Evolutionary conservation across 2,329 filamentous ascomycete species (phyloP).

Genomic region (Epichloe elymi): DNA sequence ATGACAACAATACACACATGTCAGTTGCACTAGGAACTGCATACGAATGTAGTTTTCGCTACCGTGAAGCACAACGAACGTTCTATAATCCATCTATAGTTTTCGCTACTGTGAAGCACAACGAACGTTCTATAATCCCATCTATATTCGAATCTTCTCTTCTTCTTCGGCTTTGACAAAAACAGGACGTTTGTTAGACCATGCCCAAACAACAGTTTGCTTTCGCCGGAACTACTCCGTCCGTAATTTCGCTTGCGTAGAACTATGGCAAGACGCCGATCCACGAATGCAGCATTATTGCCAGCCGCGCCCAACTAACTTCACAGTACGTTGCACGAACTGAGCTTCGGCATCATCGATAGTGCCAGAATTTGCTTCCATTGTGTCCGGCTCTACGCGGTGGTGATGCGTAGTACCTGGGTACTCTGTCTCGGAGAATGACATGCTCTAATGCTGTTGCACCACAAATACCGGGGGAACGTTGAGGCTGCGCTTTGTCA

Average conservation of each 20-base stretch:
- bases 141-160: no score
- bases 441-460: background rate
- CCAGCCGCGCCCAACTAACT: no score
- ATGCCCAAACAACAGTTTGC: background rate
- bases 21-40: no score
- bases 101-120: no score
- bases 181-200: background rate
- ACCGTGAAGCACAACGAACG: no score
- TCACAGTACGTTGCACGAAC: no score
- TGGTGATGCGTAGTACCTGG: background rate
- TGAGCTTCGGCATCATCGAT: background rate
- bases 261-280: background rate
- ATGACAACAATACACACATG: no score
- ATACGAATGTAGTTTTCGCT: no score
- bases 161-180: no score
- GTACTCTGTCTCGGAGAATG: background rate
- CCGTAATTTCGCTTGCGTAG: background rate
- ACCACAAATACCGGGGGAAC: background rate
- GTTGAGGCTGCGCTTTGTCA: background rate
- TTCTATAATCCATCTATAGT: no score
- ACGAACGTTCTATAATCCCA: no score
- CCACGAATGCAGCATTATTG: no score
- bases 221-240: background rate
- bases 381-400: background rate
- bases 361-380: background rate